A percentile compares a stretch with the other conserved stretches of the same genome.
phyloP scores from a whole-genome alignment of 306 rosid species.

The Sophora flavescens region DNA sequence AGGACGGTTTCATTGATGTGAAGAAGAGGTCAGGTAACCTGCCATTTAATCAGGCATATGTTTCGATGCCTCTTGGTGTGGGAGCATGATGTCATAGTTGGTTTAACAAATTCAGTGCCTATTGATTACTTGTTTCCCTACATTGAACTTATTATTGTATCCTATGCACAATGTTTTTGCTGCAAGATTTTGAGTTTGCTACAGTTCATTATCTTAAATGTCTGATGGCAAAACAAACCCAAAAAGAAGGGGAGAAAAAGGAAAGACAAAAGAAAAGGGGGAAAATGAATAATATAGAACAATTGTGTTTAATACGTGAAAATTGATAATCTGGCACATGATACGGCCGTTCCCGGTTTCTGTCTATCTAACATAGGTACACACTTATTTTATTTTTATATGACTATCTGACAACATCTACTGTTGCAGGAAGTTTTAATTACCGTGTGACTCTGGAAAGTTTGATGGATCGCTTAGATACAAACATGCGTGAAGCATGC shows the following conservation, averaged over 20 bases:
- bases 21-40: constrained; percentile 60
- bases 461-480: constrained; percentile 73
- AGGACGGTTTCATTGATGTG: constrained; percentile 76
- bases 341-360: background rate
- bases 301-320: constrained; percentile 1
- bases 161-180: background rate
- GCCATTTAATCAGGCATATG: constrained; percentile 30
- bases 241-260: background rate
- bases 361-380: background rate
- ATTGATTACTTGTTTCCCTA: constrained; percentile 17
- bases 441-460: constrained; percentile 76
- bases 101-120: constrained; percentile 28
- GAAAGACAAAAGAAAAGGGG: background rate
- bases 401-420: constrained; percentile 34
- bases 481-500: constrained; percentile 79
- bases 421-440: constrained; percentile 55
- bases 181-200: background rate
- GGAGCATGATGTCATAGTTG: background rate
- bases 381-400: constrained; percentile 12
- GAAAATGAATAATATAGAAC: background rate
- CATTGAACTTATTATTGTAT: background rate
- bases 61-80: constrained; percentile 36
- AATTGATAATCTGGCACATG: constrained; percentile 9
- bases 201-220: constrained; percentile 14
- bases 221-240: background rate